Evolutionary conservation across 1,284 basidiomycete genomes (phyloP), one percentile per base, ranked within the genome.

Genomic region (Ceratobasidium sp.): DNA sequence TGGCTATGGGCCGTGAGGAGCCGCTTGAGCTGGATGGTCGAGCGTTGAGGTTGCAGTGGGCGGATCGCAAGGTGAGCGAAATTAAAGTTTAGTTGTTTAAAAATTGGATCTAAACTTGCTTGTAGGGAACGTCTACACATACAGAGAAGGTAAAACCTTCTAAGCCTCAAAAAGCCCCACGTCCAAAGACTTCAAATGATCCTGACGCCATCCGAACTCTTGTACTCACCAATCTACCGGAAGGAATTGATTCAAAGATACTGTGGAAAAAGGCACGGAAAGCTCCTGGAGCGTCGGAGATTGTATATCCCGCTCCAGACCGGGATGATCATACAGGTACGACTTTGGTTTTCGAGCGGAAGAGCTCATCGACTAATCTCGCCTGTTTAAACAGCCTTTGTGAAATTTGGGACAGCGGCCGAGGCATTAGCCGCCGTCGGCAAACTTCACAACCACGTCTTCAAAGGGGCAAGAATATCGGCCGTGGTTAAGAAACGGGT

Each of bases 391-490:
- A 7, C 78, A 91, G 96, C 96, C 2, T 88, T 95, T 81, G 91
- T 94, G 57, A 82, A 96, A 42, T 98, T 97, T 84, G 86, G 89
- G 0, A 91, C 90, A 0, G 92, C 96, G 10, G 87, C 88, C 4
- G 87, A 90, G 75, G 96, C 96, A 0, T 88, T 90, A 68, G 90
- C 92, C 26, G 94, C 94, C 1, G 90, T 95, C 42, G 87, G 86
- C 78, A 96, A 96, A 85, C 90, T 99, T 0, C 96, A 99, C 83
- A 95, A 95, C 0, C 96, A 98, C 83, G 92, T 96, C 56, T 98
- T 94, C 89, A 98, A 98, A 84, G 96, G 96, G 57, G 88, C 90
- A 2, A 87, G 96, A 17, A 90, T 99, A 38, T 96, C 93, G 6
- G 95, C 93, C n/a, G 92, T 94, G 6, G 88, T 98, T 80, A 98